These are phyloP conservation scores for Plantago ovata DNA, from an alignment of 257 asterid genomes.

Conservation along the genomic window DNA sequence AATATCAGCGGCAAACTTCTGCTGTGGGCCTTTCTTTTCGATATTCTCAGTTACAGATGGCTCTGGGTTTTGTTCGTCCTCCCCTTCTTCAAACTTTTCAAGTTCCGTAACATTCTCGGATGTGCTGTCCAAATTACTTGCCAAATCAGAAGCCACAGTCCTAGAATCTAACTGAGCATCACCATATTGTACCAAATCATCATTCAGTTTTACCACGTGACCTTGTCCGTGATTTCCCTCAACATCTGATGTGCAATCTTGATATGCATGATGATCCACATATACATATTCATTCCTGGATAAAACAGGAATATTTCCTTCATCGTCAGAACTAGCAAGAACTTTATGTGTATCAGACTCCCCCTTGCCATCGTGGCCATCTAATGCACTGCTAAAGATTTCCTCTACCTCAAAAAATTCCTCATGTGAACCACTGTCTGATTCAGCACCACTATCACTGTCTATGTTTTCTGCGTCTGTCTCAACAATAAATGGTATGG, in stretches of 20 bases:
- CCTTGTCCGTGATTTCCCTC: conserved; percentile 48
- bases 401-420: conserved; percentile 98
- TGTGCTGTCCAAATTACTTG: conserved; percentile 29
- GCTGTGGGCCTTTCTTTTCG: conserved; percentile 52
- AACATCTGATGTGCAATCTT: conserved; percentile 86
- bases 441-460: conserved; percentile 39
- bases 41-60: conserved; percentile 34
- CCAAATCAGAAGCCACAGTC: conserved; percentile 29
- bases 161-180: conserved; percentile 27
- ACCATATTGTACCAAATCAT: conserved; percentile 26
- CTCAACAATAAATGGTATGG: conserved; percentile 47
- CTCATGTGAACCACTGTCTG: conserved; percentile 68
- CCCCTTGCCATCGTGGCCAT: conserved; percentile 63
- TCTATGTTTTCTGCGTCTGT: conserved; percentile 56
- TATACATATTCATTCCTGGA: conserved; percentile 56
- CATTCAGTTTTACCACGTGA: conserved; percentile 21
- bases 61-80: conserved; percentile 39
- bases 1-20: conserved; percentile 41
- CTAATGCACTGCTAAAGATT: conserved; percentile 69
- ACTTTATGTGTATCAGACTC: conserved; percentile 42
- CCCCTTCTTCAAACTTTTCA: conserved; percentile 45
- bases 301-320: conserved; percentile 36
- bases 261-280: conserved; percentile 62
- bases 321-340: conserved; percentile 37
- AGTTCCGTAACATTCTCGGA: conserved; percentile 19